Evolutionary conservation across 176 grass and related monocot species (phyloP).

Genomic region (Avena eriantha): DNA sequence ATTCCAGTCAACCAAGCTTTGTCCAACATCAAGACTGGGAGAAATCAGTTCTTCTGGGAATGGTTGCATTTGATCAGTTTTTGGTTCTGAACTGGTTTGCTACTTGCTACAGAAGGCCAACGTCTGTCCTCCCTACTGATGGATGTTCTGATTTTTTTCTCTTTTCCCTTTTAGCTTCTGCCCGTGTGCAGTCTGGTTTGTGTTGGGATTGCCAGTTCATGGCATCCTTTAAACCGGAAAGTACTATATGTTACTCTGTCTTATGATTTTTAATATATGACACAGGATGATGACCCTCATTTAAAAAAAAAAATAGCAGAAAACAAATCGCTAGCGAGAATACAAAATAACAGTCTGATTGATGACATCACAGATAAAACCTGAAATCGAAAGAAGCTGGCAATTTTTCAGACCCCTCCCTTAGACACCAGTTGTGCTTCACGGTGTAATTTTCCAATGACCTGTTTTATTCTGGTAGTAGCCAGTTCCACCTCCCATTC

Average conservation of each 20-base stretch:
- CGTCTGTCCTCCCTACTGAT: background rate
- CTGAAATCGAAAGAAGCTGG: background rate
- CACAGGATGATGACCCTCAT: background rate
- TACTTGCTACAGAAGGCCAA: background rate
- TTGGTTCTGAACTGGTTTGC: background rate
- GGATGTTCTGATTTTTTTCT: background rate
- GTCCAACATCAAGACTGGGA: constrained; percentile 16
- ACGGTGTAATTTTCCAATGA: too few relatives aligned
- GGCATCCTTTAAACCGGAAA: background rate
- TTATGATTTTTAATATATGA: background rate
- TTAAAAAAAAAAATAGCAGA: background rate
- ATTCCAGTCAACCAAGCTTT: background rate
- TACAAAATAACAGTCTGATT: background rate
- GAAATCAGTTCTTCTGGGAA: background rate
- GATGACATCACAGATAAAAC: background rate
- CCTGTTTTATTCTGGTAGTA: too few relatives aligned
- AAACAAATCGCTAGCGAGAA: background rate
- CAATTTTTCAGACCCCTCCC: too few relatives aligned
- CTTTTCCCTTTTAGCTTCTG: background rate
- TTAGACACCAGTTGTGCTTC: too few relatives aligned
- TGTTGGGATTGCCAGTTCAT: background rate
- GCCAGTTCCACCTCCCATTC: too few relatives aligned
- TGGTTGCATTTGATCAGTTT: background rate
- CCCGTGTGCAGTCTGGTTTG: background rate
- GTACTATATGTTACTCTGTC: background rate